A percentile compares a stretch with the other conserved stretches of the same genome.
Evolutionary conservation across 2,329 filamentous ascomycete species (phyloP).

Genomic region (Malbranchea cinnamomea): DNA sequence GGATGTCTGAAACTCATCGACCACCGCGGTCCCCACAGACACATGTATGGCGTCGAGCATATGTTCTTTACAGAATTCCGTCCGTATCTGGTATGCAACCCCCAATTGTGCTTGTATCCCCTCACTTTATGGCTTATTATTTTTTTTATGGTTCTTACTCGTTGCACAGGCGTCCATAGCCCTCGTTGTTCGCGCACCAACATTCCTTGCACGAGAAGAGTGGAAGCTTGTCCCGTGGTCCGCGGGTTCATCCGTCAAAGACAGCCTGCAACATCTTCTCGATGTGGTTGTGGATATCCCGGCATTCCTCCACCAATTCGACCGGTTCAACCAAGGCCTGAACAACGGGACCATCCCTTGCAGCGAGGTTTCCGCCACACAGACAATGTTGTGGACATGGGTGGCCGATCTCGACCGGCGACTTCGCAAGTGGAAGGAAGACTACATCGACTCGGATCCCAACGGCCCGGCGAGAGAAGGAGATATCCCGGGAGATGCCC

Average conservation of each 20-base stretch:
- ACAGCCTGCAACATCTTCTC: slow-evolving; percentile 23
- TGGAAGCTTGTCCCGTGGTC: slow-evolving; percentile 28
- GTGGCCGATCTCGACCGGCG: slow-evolving; percentile 18
- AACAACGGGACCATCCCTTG: slow-evolving; percentile 13
- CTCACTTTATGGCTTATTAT: neutral
- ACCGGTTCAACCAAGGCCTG: slow-evolving; percentile 16
- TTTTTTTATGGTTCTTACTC: slow-evolving; percentile 3
- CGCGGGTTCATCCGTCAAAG: slow-evolving; percentile 20
- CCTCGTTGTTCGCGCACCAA: slow-evolving; percentile 17
- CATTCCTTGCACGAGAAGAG: slow-evolving; percentile 22
- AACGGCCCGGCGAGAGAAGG: slow-evolving; percentile 9
- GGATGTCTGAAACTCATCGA: slow-evolving; percentile 24
- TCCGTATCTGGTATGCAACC: slow-evolving; percentile 27
- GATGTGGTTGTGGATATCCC: slow-evolving; percentile 24
- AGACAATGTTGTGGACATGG: slow-evolving; percentile 20
- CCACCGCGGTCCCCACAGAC: slow-evolving; percentile 25
- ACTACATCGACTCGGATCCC: slow-evolving; percentile 14
- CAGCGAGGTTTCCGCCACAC: slow-evolving; percentile 21
- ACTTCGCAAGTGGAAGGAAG: slow-evolving; percentile 14
- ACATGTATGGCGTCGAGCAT: slow-evolving; percentile 26
- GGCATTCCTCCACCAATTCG: slow-evolving; percentile 17
- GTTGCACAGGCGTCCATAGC: slow-evolving; percentile 17
- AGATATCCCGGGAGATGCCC: slow-evolving; percentile 5
- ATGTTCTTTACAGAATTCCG: slow-evolving; percentile 24
- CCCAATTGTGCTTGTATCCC: too few species aligned